Evolutionary conservation across 2,329 filamentous ascomycete species (phyloP).

Genomic region (Tolypocladium album): DNA sequence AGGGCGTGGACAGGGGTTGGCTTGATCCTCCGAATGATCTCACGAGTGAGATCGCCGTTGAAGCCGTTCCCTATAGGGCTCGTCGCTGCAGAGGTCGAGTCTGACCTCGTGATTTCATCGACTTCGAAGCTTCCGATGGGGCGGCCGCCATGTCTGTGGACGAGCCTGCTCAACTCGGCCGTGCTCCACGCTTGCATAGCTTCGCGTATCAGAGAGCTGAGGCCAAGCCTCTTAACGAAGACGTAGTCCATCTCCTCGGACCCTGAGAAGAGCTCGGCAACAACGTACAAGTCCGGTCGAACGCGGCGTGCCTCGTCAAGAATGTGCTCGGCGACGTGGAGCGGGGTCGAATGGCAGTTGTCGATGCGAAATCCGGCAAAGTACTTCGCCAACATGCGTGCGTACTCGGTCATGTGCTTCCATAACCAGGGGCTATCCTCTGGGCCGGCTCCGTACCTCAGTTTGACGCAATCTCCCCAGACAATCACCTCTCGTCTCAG

Average conservation of each 20-base stretch:
- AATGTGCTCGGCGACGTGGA: slow-evolving; percentile 90
- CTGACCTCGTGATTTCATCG: slow-evolving; percentile 66
- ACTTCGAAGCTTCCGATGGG: slow-evolving; percentile 96
- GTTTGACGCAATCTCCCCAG: slow-evolving; percentile 97
- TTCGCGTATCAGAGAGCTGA: slow-evolving; percentile 87
- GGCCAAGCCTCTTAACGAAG: slow-evolving; percentile 84
- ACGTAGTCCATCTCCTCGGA: slow-evolving; percentile 94
- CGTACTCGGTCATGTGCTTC: slow-evolving; percentile 93
- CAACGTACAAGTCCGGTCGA: slow-evolving; percentile 79
- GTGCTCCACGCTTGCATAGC: slow-evolving; percentile 99
- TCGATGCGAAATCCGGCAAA: slow-evolving; percentile 95
- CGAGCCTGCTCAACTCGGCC: slow-evolving; percentile 79
- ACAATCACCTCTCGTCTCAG: slow-evolving; percentile 93
- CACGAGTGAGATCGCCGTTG: slow-evolving; percentile 31
- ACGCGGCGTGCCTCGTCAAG: slow-evolving; percentile 86
- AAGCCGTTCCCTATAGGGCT: slow-evolving; percentile 19
- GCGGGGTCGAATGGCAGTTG: slow-evolving; percentile 92
- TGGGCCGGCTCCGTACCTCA: slow-evolving; percentile 73
- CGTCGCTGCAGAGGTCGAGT: slow-evolving; percentile 23
- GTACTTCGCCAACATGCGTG: slow-evolving; percentile 82
- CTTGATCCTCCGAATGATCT: slow-evolving; percentile 71
- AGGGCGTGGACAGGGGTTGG: slow-evolving; percentile 84
- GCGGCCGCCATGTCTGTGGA: slow-evolving; percentile 85
- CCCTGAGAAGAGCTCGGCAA: slow-evolving; percentile 90
- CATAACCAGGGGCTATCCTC: slow-evolving; percentile 88